These are phyloP conservation scores for Scorias spongiosa DNA, from an alignment of 2,329 filamentous ascomycete species.

Conservation along the genomic window DNA sequence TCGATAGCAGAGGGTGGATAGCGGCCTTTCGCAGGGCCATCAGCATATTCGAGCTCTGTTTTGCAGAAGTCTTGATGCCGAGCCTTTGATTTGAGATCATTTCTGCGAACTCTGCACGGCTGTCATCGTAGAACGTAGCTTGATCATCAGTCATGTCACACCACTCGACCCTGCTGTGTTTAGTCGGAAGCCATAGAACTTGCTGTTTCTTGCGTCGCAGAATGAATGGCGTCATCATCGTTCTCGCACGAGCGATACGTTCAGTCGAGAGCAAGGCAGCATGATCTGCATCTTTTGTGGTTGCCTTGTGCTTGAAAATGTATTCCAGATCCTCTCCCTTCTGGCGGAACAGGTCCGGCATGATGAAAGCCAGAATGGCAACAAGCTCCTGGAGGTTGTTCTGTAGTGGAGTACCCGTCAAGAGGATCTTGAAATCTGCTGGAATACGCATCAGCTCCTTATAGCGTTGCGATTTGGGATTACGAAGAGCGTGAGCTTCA, in stretches of 20 bases:
- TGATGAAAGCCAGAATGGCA: slow-evolving; percentile 82
- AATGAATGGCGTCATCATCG: slow-evolving; percentile 91
- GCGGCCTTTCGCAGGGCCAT: slow-evolving; percentile 87
- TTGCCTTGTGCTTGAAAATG: slow-evolving; percentile 86
- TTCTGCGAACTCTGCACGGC: slow-evolving; percentile 44
- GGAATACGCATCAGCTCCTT: slow-evolving; percentile 61
- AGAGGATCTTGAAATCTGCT: slow-evolving; percentile 68
- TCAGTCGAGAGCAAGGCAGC: slow-evolving; percentile 74
- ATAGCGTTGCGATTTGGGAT: slow-evolving; percentile 69
- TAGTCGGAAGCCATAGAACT: slow-evolving; percentile 67
- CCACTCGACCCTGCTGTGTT: slow-evolving; percentile 61
- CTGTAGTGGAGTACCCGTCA: slow-evolving; percentile 82
- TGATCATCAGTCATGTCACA: slow-evolving; percentile 67
- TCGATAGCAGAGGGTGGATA: slow-evolving; percentile 78
- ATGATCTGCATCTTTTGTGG: slow-evolving; percentile 59
- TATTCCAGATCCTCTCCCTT: slow-evolving; percentile 65
- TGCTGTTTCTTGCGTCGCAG: slow-evolving; percentile 86
- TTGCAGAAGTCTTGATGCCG: slow-evolving; percentile 31
- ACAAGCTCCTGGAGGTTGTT: slow-evolving; percentile 91
- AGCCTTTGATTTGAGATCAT: not conserved
- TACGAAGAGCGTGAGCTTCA: slow-evolving; percentile 88
- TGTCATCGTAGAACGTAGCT: slow-evolving; percentile 54
- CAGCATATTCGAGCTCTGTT: slow-evolving; percentile 33
- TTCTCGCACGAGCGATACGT: slow-evolving; percentile 71
- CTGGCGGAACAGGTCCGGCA: slow-evolving; percentile 66